These are phyloP conservation scores for Mycena rosella DNA, from an alignment of 768 basidiomycete species.

Conservation along the genomic window DNA sequence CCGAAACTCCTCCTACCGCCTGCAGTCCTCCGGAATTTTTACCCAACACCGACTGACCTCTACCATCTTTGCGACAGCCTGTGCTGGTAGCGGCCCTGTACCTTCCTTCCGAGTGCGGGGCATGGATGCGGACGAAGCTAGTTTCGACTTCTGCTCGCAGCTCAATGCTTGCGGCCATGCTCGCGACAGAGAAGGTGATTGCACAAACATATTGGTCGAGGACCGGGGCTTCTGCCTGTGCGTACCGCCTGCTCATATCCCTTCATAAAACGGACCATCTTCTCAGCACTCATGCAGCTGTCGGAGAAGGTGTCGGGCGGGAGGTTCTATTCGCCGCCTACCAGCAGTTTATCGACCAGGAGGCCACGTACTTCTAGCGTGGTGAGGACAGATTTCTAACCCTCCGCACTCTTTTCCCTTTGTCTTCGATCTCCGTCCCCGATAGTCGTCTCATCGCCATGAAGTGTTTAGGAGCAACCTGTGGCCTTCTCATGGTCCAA, in stretches of 20 bases:
- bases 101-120: not conserved
- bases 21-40: not conserved
- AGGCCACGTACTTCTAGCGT: not conserved
- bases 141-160: not conserved
- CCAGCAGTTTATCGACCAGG: not conserved
- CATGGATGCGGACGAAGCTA: not conserved
- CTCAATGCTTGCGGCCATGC: not conserved
- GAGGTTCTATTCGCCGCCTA: not conserved
- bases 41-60: not conserved
- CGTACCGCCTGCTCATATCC: not conserved
- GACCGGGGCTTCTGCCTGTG: constrained; percentile 7
- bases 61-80: not conserved
- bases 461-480: not conserved
- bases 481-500: not conserved
- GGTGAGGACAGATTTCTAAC: not conserved
- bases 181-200: too few relatives aligned
- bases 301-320: constrained; percentile 5
- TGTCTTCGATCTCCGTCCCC: not conserved
- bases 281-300: not conserved
- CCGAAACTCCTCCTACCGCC: not conserved
- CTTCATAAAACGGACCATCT: too few relatives aligned
- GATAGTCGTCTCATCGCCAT: not conserved
- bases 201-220: not conserved
- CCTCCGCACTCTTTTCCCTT: not conserved
- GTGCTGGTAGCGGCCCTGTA: not conserved